Base-by-base conservation (phyloP, 2,329 filamentous ascomycete genomes). In the Apiospora arundinis region DNA sequence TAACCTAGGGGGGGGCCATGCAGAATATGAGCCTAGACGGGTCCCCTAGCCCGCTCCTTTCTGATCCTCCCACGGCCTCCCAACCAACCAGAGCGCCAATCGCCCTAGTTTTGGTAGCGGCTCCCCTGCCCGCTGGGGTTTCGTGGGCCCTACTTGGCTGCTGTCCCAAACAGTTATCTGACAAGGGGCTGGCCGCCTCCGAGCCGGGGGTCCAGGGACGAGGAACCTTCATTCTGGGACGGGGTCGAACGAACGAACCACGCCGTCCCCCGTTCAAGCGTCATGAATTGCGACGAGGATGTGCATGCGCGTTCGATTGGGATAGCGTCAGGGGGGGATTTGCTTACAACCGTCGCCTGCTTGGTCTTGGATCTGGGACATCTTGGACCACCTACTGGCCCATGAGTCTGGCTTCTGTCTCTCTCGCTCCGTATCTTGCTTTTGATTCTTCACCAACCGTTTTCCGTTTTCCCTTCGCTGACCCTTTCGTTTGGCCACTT, bases 371-470 rank as follows among this genome's bases (percentile, higher is more conserved):
- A 37, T 37, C 52, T 63, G 16, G 8, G 1, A 18, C 28, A 40
- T 69, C 68, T 60, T 25, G 48, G 68, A 21, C 68, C 48, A 69
- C 68, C 21, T 1, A 7, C 56, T 63, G 56, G 21, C 21, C 56
- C 56, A 63, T 40, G 18, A 5, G 56, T 21, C 2, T 18, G 21
- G n/a, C n/a, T n/a, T n/a, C n/a, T n/a, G n/a, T n/a, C n/a, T n/a
- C n/a, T 48, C n/a, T 68, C 45, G 7, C 44, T 37, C 25, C 25
- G 40, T 46, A 40, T 74, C 72, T 68, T 74, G 67, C 69, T 75
- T 74, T 73, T 68, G 73, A 73, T 73, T 77, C 74, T 73, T 75
- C 75, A 70, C 73, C 74, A 75, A 74, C 74, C 75, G 66, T 42
- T 45, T 28, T 49, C 74, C 75, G 66, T 42, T 45, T 28, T 49